Percentiles rank a stretch among this genome's conserved stretches.
Conservation (phyloP, 2,329 filamentous ascomycete species). For the Trichophyton equinum region DNA sequence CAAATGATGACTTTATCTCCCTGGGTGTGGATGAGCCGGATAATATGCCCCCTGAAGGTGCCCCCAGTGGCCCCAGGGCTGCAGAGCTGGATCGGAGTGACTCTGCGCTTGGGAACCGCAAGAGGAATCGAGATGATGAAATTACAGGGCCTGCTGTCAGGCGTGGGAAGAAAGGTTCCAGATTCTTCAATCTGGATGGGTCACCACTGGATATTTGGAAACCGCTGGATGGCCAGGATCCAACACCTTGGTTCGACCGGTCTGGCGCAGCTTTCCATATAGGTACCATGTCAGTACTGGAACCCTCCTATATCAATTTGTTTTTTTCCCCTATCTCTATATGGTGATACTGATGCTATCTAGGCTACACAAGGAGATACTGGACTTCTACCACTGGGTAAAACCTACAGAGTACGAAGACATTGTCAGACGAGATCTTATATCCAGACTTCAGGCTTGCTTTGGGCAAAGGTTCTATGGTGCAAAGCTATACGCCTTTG, state of each 20-base stretch:
- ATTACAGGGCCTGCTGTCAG: constrained; percentile 37
- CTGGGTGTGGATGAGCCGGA: constrained; percentile 33
- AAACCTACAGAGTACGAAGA: constrained; percentile 67
- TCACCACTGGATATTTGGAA: constrained; percentile 43
- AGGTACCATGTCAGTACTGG: constrained; percentile 22
- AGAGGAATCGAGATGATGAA: constrained; percentile 60
- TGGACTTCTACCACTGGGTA: constrained; percentile 79
- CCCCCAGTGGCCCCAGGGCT: constrained; percentile 25
- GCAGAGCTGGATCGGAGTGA: constrained; percentile 21
- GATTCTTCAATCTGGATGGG: constrained; percentile 38
- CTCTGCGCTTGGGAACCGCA: constrained; percentile 50
- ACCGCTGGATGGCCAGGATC: constrained; percentile 27
- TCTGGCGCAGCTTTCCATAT: constrained; percentile 21
- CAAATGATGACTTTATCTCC: constrained; percentile 76
- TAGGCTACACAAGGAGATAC: constrained; percentile 78
- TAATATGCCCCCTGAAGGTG: constrained; percentile 23
- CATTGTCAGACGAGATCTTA: constrained; percentile 56
- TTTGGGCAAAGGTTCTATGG: constrained; percentile 48
- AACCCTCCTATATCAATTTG: not conserved
- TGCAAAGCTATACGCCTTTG: constrained; percentile 62
- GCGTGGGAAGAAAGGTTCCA: constrained; percentile 41
- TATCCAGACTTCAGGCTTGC: constrained; percentile 52
- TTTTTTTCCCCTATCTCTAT: not conserved
- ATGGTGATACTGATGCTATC: not conserved
- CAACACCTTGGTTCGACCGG: constrained; percentile 50